Percentiles rank a stretch among this genome's conserved stretches.
phyloP scores from a whole-genome alignment of 2,329 filamentous ascomycete genomes.

The Botryotinia convoluta region DNA sequence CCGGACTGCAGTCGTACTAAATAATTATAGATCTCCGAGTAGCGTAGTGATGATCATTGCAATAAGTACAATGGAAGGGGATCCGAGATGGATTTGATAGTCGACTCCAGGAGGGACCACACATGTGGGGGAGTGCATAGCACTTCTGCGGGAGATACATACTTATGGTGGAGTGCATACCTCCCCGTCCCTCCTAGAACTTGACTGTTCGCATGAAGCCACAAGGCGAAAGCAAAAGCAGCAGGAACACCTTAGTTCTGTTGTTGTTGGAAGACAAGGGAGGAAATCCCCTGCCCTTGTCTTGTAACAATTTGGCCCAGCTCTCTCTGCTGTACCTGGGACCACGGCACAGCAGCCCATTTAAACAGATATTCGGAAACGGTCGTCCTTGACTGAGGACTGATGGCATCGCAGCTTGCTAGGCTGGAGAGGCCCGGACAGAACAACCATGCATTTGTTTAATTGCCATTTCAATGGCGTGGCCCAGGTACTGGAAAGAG shows the following conservation, averaged over 20 bases:
- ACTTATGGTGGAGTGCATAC: background rate
- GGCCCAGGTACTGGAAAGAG: constrained; percentile 38
- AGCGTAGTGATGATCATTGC: background rate
- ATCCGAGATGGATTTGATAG: no score
- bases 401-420: background rate
- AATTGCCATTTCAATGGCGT: constrained; percentile 99
- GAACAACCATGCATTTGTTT: constrained; percentile 99
- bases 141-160: background rate
- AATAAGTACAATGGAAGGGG: background rate
- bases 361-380: background rate
- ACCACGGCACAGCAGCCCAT: background rate
- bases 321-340: background rate
- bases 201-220: background rate
- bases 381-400: background rate
- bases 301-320: background rate
- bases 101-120: background rate
- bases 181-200: background rate
- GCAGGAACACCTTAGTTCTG: background rate
- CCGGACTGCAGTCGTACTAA: background rate
- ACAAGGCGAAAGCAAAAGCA: background rate
- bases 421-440: background rate
- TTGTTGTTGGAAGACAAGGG: background rate
- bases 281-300: background rate
- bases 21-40: background rate
- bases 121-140: background rate